Evolutionary conservation across 2,329 filamentous ascomycete genomes (phyloP).

Genomic region (Pestalotiopsis sp.): DNA sequence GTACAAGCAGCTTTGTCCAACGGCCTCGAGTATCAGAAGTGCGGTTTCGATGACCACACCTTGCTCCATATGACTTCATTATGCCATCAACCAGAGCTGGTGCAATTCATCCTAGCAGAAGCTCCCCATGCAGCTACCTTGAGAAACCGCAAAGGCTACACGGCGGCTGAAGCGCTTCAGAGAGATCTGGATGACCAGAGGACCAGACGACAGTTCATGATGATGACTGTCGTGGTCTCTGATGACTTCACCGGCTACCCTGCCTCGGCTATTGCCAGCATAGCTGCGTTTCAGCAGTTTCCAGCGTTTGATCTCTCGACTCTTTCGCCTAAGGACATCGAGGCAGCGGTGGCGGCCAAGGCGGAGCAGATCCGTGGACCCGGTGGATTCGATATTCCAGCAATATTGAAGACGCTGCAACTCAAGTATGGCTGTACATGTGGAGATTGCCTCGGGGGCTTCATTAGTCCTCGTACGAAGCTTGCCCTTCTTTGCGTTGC

Average conservation of each 20-base stretch:
- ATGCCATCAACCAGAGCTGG: conserved; percentile 13
- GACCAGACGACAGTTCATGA: conserved; percentile 18
- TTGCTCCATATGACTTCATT: background rate
- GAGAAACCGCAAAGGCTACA: conserved; percentile 34
- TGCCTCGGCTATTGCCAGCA: conserved; percentile 27
- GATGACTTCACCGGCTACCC: conserved; percentile 35
- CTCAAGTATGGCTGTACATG: conserved; percentile 40
- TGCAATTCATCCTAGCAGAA: conserved; percentile 13
- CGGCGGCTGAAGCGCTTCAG: conserved; percentile 33
- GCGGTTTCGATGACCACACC: conserved; percentile 5
- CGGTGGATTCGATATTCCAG: background rate
- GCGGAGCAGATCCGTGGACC: conserved; percentile 6
- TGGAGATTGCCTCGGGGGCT: conserved; percentile 36
- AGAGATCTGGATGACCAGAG: conserved; percentile 30
- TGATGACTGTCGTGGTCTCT: conserved; percentile 19
- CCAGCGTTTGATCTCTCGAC: conserved; percentile 13
- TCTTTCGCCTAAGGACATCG: conserved; percentile 13
- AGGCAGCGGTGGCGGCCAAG: conserved; percentile 9
- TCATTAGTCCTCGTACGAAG: conserved; percentile 40
- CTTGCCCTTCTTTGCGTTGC: conserved; percentile 29
- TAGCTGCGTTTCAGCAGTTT: conserved; percentile 26
- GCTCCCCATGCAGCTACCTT: conserved; percentile 10
- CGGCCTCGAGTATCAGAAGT: background rate
- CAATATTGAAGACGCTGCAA: conserved; percentile 22
- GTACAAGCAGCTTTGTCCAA: background rate